Percentiles rank a stretch among this genome's conserved stretches.
phyloP scores from a whole-genome alignment of 805 yeast species.

The Pichia pseudocactophila region DNA sequence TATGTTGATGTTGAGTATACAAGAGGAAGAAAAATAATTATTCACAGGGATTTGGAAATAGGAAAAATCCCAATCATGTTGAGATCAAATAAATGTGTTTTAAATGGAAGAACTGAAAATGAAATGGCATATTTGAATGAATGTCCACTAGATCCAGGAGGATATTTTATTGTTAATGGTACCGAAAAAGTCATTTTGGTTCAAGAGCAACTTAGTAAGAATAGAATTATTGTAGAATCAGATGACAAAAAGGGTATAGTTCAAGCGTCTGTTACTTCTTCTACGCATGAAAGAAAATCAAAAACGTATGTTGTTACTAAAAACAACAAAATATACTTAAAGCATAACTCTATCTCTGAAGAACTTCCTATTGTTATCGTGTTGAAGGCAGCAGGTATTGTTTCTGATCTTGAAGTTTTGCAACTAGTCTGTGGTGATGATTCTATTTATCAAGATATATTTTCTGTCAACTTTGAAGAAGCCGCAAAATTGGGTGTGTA shows the following conservation, averaged over 20 bases:
- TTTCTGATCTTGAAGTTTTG: constrained; percentile 86
- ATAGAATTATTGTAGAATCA: constrained; percentile 96
- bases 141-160: constrained; percentile 98
- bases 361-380: constrained; percentile 92
- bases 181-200: constrained; percentile 95
- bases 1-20: constrained; percentile 97
- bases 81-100: constrained; percentile 82
- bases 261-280: constrained; percentile 95
- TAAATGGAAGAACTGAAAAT: constrained; percentile 66
- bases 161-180: constrained; percentile 95
- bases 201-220: constrained; percentile 93
- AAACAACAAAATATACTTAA: constrained; percentile 78
- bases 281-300: constrained; percentile 96
- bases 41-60: constrained; percentile 84
- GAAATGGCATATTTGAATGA: constrained; percentile 87
- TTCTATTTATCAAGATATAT: constrained; percentile 81
- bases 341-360: constrained; percentile 92
- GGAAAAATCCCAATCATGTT: constrained; percentile 99
- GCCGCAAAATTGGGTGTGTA: constrained; percentile 76
- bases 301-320: constrained; percentile 94
- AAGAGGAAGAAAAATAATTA: constrained; percentile 84
- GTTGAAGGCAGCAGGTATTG: constrained; percentile 89
- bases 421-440: constrained; percentile 91
- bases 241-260: constrained; percentile 91
- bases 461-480: constrained; percentile 90